These are phyloP conservation scores for Paecilomyces formosus DNA, from an alignment of 2,329 filamentous ascomycete species.

Conservation along the genomic window DNA sequence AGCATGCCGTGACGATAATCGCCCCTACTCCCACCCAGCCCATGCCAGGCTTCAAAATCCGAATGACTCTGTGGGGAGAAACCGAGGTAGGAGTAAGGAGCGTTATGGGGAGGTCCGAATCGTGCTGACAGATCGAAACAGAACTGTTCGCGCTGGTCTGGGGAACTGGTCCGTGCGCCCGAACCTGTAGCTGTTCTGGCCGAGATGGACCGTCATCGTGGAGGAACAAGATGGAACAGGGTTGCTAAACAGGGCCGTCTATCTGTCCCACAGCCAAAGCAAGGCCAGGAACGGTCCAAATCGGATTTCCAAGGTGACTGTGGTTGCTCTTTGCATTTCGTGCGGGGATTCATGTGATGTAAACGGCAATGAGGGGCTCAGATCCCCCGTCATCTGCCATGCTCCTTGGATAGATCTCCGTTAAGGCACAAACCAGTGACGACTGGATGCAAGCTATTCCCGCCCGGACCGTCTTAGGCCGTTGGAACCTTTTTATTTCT, in stretches of 20 bases:
- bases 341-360: neutral
- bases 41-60: constrained; percentile 23
- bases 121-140: neutral
- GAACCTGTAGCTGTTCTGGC: neutral
- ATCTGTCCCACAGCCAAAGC: neutral
- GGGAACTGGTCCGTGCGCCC: neutral
- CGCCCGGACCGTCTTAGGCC: neutral
- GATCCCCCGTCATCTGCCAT: neutral
- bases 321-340: neutral
- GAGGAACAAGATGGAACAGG: neutral
- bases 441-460: neutral
- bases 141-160: neutral
- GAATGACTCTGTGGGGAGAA: neutral
- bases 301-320: neutral
- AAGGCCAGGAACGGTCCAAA: neutral
- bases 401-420: neutral
- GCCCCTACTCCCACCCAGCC: constrained; percentile 33
- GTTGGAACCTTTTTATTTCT: neutral
- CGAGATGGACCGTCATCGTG: neutral
- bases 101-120: neutral
- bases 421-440: neutral
- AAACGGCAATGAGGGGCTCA: neutral
- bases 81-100: neutral
- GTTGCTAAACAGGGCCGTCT: neutral
- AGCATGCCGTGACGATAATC: constrained; percentile 31